Evolutionary conservation across 768 basidiomycete genomes (phyloP), one percentile per base, ranked within the genome.

Genomic region (Cytidiella melzeri): DNA sequence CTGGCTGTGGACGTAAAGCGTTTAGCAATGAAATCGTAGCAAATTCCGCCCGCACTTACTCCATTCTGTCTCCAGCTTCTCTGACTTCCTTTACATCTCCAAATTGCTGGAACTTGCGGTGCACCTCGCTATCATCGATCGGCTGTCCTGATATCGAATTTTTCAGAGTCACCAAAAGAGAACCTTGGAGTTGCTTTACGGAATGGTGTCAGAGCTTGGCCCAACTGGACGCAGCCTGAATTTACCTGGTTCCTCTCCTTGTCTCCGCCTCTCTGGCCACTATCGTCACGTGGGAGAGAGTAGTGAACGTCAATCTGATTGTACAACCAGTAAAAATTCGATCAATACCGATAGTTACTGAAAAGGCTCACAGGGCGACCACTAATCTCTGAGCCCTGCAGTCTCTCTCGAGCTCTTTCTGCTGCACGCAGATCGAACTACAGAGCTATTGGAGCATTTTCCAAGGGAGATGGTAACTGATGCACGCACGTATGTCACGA

Each of bases 381-480:
- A 54, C 83, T 85, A 46, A 98, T 86, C 63, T 87, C 81, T 43
- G 84, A 87, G 7, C 88, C 89, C 69, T 99, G 96, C 36, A 98
- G 70, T 41, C 86, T 80, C 51, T 96, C 93, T 64, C 92, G 74
- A 4, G 95, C 95, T 61, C 84, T 76, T 69, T 97, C 90, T 37
- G 96, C 95, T 43, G 92, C 89, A 52, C 96, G 81, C 13, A 96
- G 67, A 66, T 99, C 96, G 65, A 69, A 97, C 96, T 99, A 25
- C 26, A n/a, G 50, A 34, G 27, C 25, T 18, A 38, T 19, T 45
- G 24, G 43, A 23, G 45, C 25, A 11, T 20, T 6, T 13, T 34
- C n/a, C n/a, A n/a, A n/a, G n/a, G n/a, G n/a, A n/a, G n/a, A n/a
- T n/a, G n/a, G n/a, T n/a, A n/a, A n/a, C 5, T 44, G 9, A 21